Conservation (phyloP, 805 yeast genomes). For the Ogataea populi-albae region DNA sequence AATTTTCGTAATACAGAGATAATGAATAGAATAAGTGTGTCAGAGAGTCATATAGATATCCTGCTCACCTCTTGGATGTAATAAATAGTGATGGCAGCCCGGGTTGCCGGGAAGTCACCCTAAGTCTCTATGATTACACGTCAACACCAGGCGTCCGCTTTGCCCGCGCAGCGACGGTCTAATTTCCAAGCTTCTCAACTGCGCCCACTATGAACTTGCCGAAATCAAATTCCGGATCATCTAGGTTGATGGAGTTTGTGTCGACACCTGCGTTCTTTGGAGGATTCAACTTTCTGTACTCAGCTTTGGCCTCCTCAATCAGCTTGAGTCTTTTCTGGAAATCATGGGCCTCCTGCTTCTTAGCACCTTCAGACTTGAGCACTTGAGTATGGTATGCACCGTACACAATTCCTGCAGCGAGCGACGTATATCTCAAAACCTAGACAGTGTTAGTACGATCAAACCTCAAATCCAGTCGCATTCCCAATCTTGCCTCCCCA, state of each 20-base stretch:
- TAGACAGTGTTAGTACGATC: slow-evolving; percentile 21
- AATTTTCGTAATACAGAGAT: no score
- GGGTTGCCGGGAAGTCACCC: not conserved
- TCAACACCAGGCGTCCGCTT: no score
- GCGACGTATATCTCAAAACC: slow-evolving; percentile 91
- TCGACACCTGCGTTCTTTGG: slow-evolving; percentile 43
- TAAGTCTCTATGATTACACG: no score
- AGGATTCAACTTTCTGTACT: slow-evolving; percentile 65
- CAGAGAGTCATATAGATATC: no score
- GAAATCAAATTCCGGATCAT: slow-evolving; percentile 87
- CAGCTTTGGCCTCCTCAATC: slow-evolving; percentile 85
- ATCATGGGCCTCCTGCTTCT: slow-evolving; percentile 54
- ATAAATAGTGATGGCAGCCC: no score
- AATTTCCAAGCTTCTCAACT: slow-evolving; percentile 47
- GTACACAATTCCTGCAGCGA: slow-evolving; percentile 83
- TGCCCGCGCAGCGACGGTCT: slow-evolving; percentile 6
- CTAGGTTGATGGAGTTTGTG: slow-evolving; percentile 61
- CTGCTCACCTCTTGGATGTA: no score
- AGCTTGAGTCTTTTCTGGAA: slow-evolving; percentile 68
- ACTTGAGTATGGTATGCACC: slow-evolving; percentile 83
- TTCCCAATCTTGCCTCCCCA: slow-evolving; percentile 1
- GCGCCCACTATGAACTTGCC: slow-evolving; percentile 66
- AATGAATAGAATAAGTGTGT: no score
- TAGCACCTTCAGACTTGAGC: slow-evolving; percentile 57
- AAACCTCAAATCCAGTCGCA: not conserved